Base-by-base conservation (phyloP, 1,284 basidiomycete genomes). In the Cryptococcus jaspeensis region DNA sequence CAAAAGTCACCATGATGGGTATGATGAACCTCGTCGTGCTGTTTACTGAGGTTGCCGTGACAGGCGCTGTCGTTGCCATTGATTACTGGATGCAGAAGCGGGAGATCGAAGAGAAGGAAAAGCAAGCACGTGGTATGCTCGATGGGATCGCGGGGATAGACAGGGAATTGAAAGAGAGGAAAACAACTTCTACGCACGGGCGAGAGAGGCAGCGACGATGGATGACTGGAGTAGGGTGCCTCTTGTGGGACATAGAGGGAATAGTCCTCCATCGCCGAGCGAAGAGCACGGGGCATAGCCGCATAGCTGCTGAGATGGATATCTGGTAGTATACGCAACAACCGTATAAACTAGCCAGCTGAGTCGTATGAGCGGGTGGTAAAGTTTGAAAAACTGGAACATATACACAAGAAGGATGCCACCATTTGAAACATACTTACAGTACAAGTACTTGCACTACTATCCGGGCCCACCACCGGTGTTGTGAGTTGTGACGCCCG, bases 241-340 rank as follows among this genome's bases (percentile, higher is more conserved):
- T 59, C 16, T 37, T 59, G 20, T 59, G 58, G 58, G 58, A 52
- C 18, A 53, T 59, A 5, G 58, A 59, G 25, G 58, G 52, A 13
- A 28, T 45, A 45, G 25, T 45, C 39, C 20, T 41, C 16, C 39
- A 41, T 41, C 39, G 39, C 13, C 39, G 39, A 20, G 6, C 39
- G 20, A 41, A 5, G 39, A 32, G 28, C 6, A 40, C 38, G 18
- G 15, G 38, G 38, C 38, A 40, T 40, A 40, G 18, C 38, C 18
- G 18, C 38, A 40, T n/a, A n/a, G n/a, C n/a, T n/a, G n/a, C n/a
- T n/a, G n/a, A n/a, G n/a, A n/a, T n/a, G n/a, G n/a, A n/a, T n/a
- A n/a, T n/a, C n/a, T n/a, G n/a, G n/a, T n/a, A n/a, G n/a, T n/a
- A n/a, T n/a, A n/a, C n/a, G n/a, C n/a, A n/a, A n/a, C n/a, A n/a